Base-by-base conservation (phyloP, 768 basidiomycete species). In the Kwoniella sp. region DNA sequence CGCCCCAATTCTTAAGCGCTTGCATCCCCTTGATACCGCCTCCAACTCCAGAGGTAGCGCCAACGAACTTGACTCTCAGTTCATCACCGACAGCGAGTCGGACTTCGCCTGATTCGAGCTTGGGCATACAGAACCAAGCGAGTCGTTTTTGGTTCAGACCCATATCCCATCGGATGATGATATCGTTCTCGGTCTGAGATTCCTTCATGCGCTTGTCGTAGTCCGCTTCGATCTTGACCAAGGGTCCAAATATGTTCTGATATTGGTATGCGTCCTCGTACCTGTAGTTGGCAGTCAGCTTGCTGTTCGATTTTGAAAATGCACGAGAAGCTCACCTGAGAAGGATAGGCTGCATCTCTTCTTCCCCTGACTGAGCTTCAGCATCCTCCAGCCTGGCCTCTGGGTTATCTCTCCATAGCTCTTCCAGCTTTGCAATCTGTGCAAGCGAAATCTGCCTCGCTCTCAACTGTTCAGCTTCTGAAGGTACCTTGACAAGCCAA, bases 181-280 rank as follows among this genome's bases (percentile, higher is more conserved):
- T 94, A 67, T 95, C 92, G 4, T 91, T 96, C 82, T 99, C 95
- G 0, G 96, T 98, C 82, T 99, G 96, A 65, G 92, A 91, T 80
- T 99, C 96, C 82, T 99, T 99, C 73, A 98, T 85, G 58, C 88
- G 86, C 82, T 97, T 97, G 78, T 99, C 96, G 74, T 97, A 99
- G 82, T 99, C 96, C 1, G 96, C 96, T 77, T 99, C 96, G 71
- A 99, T 98, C 83, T 99, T 99, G 80, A 99, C 96, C 50, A 99
- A 86, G 17, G 96, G 96, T 4, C 96, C 96, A 74, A 98, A 95
- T 60, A 99, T 98, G 77, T 99, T 99, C 83, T 99, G 96, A 79
- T 99, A 99, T 75, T 98, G 96, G 77, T 98, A 99, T 49, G 96
- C 96, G 79, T 99, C 96, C 78, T 98, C 95, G 79, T 99, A 99